A percentile compares a stretch with the other conserved stretches of the same genome.
Evolutionary conservation across 1,139 yeast species (phyloP).

Genomic region (Pichia sp.): DNA sequence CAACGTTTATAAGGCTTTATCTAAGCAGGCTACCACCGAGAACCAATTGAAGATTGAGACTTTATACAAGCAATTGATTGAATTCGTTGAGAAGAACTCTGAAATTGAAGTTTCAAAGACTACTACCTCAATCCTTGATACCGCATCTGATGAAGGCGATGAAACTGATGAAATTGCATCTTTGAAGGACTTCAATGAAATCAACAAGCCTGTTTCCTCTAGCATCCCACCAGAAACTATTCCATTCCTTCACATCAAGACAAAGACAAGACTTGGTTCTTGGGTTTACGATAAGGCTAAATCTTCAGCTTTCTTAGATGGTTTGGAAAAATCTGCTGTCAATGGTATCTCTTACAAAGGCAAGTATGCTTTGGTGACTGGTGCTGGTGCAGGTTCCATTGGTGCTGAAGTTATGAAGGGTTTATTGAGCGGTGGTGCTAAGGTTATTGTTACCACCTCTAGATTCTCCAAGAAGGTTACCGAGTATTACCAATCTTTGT

Average conservation of each 20-base stretch:
- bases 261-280: constrained; percentile 61
- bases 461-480: constrained; percentile 92
- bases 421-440: constrained; percentile 94
- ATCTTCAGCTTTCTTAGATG: constrained; percentile 78
- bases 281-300: constrained; percentile 84
- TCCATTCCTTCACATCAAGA: constrained; percentile 91
- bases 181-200: constrained; percentile 67
- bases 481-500: constrained; percentile 90
- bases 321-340: constrained; percentile 87
- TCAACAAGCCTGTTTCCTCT: constrained; percentile 69
- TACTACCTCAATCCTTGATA: constrained; percentile 38
- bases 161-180: constrained; percentile 78
- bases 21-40: constrained; percentile 60
- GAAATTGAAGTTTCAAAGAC: constrained; percentile 56
- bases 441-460: constrained; percentile 92
- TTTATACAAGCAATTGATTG: constrained; percentile 72
- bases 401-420: constrained; percentile 98
- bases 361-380: constrained; percentile 87
- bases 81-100: constrained; percentile 63
- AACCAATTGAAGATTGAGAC: constrained; percentile 76
- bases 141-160: constrained; percentile 41
- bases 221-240: constrained; percentile 78
- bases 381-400: constrained; percentile 98
- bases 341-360: constrained; percentile 88
- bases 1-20: constrained; percentile 75